Conservation (phyloP, 805 yeast genomes). For the Deakozyma indianensis region DNA sequence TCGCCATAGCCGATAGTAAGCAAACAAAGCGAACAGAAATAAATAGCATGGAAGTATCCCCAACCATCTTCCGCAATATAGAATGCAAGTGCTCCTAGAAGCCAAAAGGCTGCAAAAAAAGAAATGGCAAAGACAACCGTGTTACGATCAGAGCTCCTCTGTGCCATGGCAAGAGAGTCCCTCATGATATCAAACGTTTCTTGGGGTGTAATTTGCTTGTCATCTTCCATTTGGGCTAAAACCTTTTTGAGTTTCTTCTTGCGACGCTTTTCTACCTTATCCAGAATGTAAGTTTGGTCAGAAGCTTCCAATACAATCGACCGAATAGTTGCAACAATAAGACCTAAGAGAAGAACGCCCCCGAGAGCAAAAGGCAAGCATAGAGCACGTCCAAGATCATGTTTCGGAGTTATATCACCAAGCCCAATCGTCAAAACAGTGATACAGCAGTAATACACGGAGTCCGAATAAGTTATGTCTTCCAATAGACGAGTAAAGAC, state of each 20-base stretch:
- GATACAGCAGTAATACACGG: constrained; percentile 56
- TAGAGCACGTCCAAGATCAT: constrained; percentile 40
- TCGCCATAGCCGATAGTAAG: constrained; percentile 79
- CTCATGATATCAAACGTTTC: constrained; percentile 45
- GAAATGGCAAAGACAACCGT: constrained; percentile 19
- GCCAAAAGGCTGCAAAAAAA: constrained; percentile 35
- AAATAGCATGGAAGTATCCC: constrained; percentile 51
- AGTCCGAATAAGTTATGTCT: constrained; percentile 41
- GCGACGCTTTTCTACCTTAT: constrained; percentile 42
- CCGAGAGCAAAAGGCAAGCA: constrained; percentile 46
- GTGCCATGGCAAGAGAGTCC: constrained; percentile 11
- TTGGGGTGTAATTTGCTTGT: background rate
- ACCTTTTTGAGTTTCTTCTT: constrained; percentile 17
- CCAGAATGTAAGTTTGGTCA: constrained; percentile 52
- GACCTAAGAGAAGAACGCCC: constrained; percentile 62
- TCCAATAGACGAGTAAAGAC: constrained; percentile 30
- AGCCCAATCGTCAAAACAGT: constrained; percentile 66
- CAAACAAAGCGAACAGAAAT: constrained; percentile 60
- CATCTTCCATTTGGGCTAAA: background rate
- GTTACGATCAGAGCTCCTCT: constrained; percentile 4
- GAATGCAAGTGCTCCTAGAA: constrained; percentile 56
- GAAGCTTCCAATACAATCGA: constrained; percentile 47
- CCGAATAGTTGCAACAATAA: constrained; percentile 51
- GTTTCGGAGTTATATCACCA: constrained; percentile 53
- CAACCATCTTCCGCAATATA: constrained; percentile 32